phyloP scores from a whole-genome alignment of 176 grass and related monocot genomes.

The Phoenix dactylifera region DNA sequence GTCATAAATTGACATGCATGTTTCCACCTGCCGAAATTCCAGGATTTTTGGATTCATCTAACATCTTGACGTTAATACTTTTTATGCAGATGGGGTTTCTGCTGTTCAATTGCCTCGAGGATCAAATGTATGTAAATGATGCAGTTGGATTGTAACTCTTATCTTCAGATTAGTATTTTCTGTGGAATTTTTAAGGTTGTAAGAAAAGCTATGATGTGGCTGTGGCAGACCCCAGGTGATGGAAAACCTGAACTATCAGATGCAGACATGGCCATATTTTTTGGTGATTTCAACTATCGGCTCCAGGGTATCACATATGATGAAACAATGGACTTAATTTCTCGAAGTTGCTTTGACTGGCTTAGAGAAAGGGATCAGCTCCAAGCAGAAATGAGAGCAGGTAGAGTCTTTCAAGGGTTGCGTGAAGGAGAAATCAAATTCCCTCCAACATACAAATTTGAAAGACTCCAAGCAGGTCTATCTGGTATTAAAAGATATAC shows the following conservation, averaged over 20 bases:
- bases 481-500: constrained; percentile 33
- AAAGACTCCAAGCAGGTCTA: constrained; percentile 52
- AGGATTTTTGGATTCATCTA: no score
- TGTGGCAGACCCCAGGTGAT: constrained; percentile 33
- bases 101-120: constrained; percentile 40
- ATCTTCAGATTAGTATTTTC: constrained; percentile 2
- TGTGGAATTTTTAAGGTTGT: background rate
- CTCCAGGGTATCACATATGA: constrained; percentile 69
- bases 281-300: constrained; percentile 96
- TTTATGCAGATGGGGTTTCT: constrained; percentile 45
- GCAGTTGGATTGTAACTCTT: constrained; percentile 14
- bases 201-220: constrained; percentile 19
- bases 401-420: constrained; percentile 89
- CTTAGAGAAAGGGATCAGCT: constrained; percentile 81
- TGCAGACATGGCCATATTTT: constrained; percentile 77
- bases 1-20: no score
- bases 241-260: constrained; percentile 64
- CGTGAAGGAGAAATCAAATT: constrained; percentile 71
- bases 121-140: constrained; percentile 64
- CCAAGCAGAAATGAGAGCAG: constrained; percentile 62
- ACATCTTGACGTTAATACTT: no score
- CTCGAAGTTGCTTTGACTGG: constrained; percentile 43
- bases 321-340: constrained; percentile 59
- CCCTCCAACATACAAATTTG: constrained; percentile 92
- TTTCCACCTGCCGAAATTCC: no score